Evolutionary conservation across 495 filamentous ascomycete genomes (phyloP).

Genomic region (Amphirosellinia nigrospora): DNA sequence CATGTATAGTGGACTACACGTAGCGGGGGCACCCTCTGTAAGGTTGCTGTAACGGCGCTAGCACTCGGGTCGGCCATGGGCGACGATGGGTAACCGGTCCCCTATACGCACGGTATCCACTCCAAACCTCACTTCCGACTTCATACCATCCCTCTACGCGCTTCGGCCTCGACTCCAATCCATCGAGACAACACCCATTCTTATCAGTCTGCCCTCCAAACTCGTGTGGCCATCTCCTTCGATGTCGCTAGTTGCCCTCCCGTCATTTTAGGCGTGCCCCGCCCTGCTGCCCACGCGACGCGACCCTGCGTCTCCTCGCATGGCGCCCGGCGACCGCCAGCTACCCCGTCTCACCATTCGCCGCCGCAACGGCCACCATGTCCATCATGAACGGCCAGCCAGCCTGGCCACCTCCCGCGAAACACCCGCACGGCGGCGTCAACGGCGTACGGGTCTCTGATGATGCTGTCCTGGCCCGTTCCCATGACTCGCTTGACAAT

Average conservation of each 20-base stretch:
- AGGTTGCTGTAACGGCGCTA: background rate
- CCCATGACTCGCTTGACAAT: conserved; percentile 44
- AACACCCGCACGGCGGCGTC: conserved; percentile 34
- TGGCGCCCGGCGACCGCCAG: conserved; percentile 55
- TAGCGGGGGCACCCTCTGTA: background rate
- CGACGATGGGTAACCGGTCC: background rate
- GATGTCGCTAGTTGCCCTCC: conserved; percentile 46
- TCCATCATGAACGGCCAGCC: conserved; percentile 59
- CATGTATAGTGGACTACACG: background rate
- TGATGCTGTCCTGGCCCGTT: conserved; percentile 47
- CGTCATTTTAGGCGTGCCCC: conserved; percentile 47
- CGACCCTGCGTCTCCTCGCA: conserved; percentile 54
- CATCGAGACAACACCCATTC: conserved; percentile 48
- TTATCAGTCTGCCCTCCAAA: conserved; percentile 44
- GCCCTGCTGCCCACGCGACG: conserved; percentile 50
- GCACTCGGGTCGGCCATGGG: conserved; percentile 1
- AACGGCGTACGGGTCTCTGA: conserved; percentile 44
- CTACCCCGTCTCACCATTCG: conserved; percentile 41
- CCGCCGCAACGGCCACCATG: conserved; percentile 47
- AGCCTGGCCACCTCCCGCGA: conserved; percentile 50
- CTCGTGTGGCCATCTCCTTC: conserved; percentile 44
- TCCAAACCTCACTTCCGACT: conserved; percentile 51
- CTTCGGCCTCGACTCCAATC: conserved; percentile 47
- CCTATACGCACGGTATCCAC: conserved; percentile 30
- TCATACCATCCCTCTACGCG: conserved; percentile 51